Evolutionary conservation across 2,329 filamentous ascomycete species (phyloP).

Genomic region (Diaporthe citri): DNA sequence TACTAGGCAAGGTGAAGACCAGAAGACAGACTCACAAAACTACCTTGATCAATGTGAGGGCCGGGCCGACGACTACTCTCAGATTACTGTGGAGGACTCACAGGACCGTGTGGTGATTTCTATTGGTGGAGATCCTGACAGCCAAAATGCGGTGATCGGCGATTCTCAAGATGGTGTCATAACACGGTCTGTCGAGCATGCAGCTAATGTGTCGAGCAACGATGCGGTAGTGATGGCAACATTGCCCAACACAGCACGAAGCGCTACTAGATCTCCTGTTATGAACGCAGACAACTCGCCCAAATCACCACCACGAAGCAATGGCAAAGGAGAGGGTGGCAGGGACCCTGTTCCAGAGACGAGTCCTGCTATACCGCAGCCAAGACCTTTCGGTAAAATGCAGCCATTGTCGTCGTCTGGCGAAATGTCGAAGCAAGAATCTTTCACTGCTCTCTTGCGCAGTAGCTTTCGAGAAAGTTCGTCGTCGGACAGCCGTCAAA

Average conservation of each 20-base stretch:
- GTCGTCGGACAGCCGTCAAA: background rate
- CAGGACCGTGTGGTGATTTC: conserved; percentile 31
- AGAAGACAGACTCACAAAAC: conserved; percentile 40
- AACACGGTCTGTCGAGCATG: conserved; percentile 1
- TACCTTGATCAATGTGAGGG: conserved; percentile 42
- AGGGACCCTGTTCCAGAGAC: conserved; percentile 49
- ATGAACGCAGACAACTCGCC: conserved; percentile 25
- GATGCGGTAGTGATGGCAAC: conserved; percentile 32
- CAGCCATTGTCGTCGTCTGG: conserved; percentile 19
- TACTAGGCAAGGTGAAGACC: conserved; percentile 42
- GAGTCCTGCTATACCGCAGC: conserved; percentile 45
- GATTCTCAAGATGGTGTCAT: conserved; percentile 31
- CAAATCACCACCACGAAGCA: background rate
- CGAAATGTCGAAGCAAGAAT: conserved; percentile 1
- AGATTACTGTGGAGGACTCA: conserved; percentile 42
- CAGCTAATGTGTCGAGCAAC: conserved; percentile 24
- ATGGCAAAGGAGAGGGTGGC: conserved; percentile 11
- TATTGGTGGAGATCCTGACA: background rate
- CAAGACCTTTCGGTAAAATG: conserved; percentile 13
- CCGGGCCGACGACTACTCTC: conserved; percentile 39
- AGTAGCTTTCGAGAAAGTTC: conserved; percentile 1
- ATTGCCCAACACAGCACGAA: conserved; percentile 34
- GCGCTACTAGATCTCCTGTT: conserved; percentile 11
- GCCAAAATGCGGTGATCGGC: conserved; percentile 21
- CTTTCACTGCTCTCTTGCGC: conserved; percentile 1